Evolutionary conservation across 1,284 basidiomycete genomes (phyloP).

Genomic region (Meira nashicola): DNA sequence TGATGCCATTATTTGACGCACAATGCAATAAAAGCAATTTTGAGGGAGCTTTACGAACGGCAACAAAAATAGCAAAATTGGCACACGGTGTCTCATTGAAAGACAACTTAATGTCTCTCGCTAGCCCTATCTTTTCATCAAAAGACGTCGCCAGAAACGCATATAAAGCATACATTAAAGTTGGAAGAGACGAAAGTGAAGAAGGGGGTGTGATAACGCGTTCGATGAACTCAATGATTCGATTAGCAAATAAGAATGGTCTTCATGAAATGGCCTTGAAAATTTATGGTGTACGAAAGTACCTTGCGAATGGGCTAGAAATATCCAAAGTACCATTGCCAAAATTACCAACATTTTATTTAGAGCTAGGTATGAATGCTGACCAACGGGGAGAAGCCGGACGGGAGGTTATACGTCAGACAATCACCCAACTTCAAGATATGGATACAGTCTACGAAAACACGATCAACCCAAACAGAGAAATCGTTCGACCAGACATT

Average conservation of each 20-base stretch:
- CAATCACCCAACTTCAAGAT: neutral
- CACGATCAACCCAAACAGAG: neutral
- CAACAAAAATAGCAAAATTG: constrained; percentile 11
- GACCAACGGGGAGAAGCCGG: neutral
- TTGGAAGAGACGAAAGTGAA: constrained; percentile 10
- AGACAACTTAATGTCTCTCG: constrained; percentile 15
- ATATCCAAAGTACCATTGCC: neutral
- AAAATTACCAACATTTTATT: neutral
- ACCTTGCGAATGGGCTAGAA: constrained; percentile 9
- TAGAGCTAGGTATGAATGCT: neutral
- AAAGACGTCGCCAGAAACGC: constrained; percentile 15
- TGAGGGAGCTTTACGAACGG: constrained; percentile 21
- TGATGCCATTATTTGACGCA: constrained; percentile 36
- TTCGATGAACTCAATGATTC: constrained; percentile 24
- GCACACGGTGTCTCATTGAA: constrained; percentile 14
- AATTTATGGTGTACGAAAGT: constrained; percentile 17
- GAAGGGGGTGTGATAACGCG: constrained; percentile 16
- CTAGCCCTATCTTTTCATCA: constrained; percentile 18
- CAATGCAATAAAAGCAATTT: constrained; percentile 25
- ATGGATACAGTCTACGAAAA: no score
- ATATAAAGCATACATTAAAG: constrained; percentile 3
- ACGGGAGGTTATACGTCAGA: no score
- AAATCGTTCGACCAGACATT: constrained; percentile 13
- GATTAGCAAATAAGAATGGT: constrained; percentile 20
- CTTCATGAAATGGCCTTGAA: constrained; percentile 20